Evolutionary conservation across 2,329 filamentous ascomycete species (phyloP).

Genomic region (Ophiognomonia clavigignenti-juglandacearum): DNA sequence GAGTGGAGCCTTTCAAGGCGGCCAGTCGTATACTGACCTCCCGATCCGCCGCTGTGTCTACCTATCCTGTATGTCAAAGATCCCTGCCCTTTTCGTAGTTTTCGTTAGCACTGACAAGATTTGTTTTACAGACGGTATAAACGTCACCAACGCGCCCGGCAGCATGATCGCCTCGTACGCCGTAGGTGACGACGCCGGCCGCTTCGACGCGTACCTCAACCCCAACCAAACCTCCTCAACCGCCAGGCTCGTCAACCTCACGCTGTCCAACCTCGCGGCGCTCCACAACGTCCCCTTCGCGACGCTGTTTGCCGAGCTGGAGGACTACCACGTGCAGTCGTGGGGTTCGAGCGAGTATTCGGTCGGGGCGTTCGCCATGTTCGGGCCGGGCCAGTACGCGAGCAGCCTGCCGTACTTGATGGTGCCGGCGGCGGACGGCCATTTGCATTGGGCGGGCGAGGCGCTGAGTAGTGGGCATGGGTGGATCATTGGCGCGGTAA

Average conservation of each 20-base stretch:
- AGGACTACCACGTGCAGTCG: conserved; percentile 19
- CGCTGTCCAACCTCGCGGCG: conserved; percentile 18
- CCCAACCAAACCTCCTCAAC: conserved; percentile 17
- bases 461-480: conserved; percentile 22
- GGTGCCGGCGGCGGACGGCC: conserved; percentile 20
- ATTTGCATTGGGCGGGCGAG: conserved; percentile 23
- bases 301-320: conserved; percentile 17
- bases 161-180: conserved; percentile 23
- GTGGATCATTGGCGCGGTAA: conserved; percentile 24
- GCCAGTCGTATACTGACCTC: conserved; percentile 25
- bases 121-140: too few species aligned
- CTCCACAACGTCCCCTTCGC: conserved; percentile 21
- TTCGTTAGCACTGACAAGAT: too few species aligned
- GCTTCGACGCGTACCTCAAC: conserved; percentile 21
- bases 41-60: conserved; percentile 28
- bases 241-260: conserved; percentile 18
- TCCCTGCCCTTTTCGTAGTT: too few species aligned
- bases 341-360: conserved; percentile 22
- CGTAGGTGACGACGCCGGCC: conserved; percentile 22
- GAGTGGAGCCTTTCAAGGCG: conserved; percentile 20
- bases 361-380: conserved; percentile 22
- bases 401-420: conserved; percentile 20
- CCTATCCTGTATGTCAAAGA: too few species aligned
- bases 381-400: conserved; percentile 21
- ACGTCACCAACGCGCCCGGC: conserved; percentile 18